These are phyloP conservation scores for Gymnopus androsaceus DNA, from an alignment of 1,284 basidiomycete genomes.

Conservation along the genomic window DNA sequence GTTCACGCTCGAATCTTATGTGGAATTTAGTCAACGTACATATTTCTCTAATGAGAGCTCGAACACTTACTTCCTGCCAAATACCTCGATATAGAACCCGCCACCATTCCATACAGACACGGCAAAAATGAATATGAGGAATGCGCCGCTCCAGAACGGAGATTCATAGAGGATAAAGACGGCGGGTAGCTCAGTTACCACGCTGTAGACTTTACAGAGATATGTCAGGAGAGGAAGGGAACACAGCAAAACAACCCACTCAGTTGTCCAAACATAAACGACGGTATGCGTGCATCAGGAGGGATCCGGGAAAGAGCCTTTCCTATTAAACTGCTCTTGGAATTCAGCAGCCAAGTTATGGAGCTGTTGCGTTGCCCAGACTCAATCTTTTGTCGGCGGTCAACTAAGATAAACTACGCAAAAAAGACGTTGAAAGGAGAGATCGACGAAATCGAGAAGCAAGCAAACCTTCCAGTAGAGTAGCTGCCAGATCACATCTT, in stretches of 20 bases:
- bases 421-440: not conserved
- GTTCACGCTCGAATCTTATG: conserved; percentile 89
- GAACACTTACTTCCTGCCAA: conserved; percentile 82
- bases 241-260: conserved; percentile 46
- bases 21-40: conserved; percentile 10
- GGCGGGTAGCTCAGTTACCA: conserved; percentile 86
- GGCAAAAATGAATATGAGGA: conserved; percentile 77
- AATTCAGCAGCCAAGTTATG: conserved; percentile 82
- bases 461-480: conserved; percentile 81
- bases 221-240: not conserved
- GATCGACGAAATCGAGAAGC: not conserved
- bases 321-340: conserved; percentile 83
- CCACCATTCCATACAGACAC: conserved; percentile 87
- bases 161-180: conserved; percentile 81
- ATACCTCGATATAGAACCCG: conserved; percentile 92
- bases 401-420: conserved; percentile 84
- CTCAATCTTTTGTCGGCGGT: conserved; percentile 82
- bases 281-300: conserved; percentile 63
- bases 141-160: conserved; percentile 71
- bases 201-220: conserved; percentile 76
- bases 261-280: conserved; percentile 87
- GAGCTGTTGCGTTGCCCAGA: conserved; percentile 87
- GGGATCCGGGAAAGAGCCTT: conserved; percentile 62
- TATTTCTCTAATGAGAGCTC: conserved; percentile 4
- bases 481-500: conserved; percentile 90